These are phyloP conservation scores for Coniferiporia sulphurascens DNA, from an alignment of 1,284 basidiomycete species.

Conservation along the genomic window DNA sequence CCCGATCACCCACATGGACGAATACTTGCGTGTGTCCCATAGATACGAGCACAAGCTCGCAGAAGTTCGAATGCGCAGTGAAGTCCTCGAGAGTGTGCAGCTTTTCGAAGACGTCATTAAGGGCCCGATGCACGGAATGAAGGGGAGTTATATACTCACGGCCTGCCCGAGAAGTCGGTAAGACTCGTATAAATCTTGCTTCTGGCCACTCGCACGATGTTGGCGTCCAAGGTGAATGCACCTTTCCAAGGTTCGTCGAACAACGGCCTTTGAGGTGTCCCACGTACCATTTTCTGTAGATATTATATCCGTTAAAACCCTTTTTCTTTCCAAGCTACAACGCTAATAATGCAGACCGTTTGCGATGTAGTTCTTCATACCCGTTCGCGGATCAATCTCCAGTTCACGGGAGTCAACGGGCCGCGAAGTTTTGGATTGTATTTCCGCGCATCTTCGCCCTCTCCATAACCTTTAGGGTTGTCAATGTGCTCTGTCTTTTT, in stretches of 20 bases:
- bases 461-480: constrained; percentile 81
- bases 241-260: constrained; percentile 71
- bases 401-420: constrained; percentile 78
- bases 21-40: constrained; percentile 80
- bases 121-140: too few species aligned
- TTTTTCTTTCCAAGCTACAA: neutral
- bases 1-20: constrained; percentile 84
- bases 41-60: constrained; percentile 71
- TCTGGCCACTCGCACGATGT: constrained; percentile 52
- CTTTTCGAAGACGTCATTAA: constrained; percentile 29
- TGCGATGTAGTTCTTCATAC: constrained; percentile 97
- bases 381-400: constrained; percentile 80
- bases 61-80: constrained; percentile 87
- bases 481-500: constrained; percentile 81
- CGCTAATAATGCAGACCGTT: constrained; percentile 48
- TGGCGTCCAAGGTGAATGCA: constrained; percentile 65
- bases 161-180: constrained; percentile 73
- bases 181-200: constrained; percentile 80
- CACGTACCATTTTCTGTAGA: constrained; percentile 62
- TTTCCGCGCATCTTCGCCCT: constrained; percentile 78
- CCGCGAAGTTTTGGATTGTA: constrained; percentile 71
- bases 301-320: neutral
- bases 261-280: constrained; percentile 86
- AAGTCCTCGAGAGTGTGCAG: constrained; percentile 86
- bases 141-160: constrained; percentile 31